Evolutionary conservation across 352 stramenopile genomes (phyloP).

Genomic region (Stephanocyclus meneghinianus): DNA sequence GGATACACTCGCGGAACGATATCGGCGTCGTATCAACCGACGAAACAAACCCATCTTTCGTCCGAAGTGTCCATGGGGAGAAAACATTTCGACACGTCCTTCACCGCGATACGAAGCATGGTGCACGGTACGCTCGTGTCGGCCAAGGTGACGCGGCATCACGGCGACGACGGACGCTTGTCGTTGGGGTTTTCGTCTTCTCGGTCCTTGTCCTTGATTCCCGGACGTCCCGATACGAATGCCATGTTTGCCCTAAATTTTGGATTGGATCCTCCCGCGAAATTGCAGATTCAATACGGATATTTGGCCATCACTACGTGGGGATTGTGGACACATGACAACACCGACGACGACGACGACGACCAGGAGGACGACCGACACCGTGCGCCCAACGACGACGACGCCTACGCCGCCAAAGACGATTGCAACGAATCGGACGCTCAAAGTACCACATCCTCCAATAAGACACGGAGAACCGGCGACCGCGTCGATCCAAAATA

Average conservation of each 20-base stretch:
- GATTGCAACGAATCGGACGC: not conserved
- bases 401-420: slow-evolving; percentile 11
- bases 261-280: slow-evolving; percentile 3
- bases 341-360: not conserved
- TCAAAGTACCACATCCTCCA: not conserved
- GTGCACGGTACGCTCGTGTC: slow-evolving; percentile 31
- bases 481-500: not conserved
- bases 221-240: slow-evolving; percentile 16
- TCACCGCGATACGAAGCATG: slow-evolving; percentile 23
- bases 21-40: slow-evolving; percentile 27
- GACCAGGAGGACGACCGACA: not conserved
- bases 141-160: slow-evolving; percentile 29
- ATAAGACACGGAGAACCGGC: not conserved
- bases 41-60: slow-evolving; percentile 22
- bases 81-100: slow-evolving; percentile 39
- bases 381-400: not conserved
- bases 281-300: slow-evolving; percentile 52
- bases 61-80: slow-evolving; percentile 33
- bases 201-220: slow-evolving; percentile 35
- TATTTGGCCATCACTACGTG: not conserved
- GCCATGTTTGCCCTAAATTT: slow-evolving; percentile 50
- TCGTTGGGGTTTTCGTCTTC: slow-evolving; percentile 44
- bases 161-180: slow-evolving; percentile 32
- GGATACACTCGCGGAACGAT: slow-evolving; percentile 21
- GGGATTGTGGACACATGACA: not conserved